These are phyloP conservation scores for Emydomyces testavorans DNA, from an alignment of 2,329 filamentous ascomycete species.

Conservation along the genomic window DNA sequence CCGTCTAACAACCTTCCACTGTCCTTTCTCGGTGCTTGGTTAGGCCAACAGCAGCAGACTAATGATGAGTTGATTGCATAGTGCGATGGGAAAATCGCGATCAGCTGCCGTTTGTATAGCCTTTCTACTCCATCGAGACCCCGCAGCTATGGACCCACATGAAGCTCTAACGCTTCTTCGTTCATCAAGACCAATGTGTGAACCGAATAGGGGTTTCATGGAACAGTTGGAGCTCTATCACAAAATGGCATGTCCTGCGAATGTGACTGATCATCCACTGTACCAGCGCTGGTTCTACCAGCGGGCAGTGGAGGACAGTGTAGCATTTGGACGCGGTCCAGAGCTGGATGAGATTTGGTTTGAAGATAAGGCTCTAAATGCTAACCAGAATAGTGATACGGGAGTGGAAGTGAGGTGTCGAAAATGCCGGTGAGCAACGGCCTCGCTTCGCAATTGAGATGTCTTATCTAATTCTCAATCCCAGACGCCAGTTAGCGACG, in stretches of 20 bases:
- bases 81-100: slow-evolving; percentile 92
- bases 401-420: slow-evolving; percentile 65
- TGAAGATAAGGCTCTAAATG: slow-evolving; percentile 35
- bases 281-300: slow-evolving; percentile 73
- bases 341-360: slow-evolving; percentile 66
- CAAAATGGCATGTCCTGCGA: slow-evolving; percentile 67
- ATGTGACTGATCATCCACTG: slow-evolving; percentile 55
- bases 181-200: slow-evolving; percentile 60
- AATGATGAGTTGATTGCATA: no score
- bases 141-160: slow-evolving; percentile 46
- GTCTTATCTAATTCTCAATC: neutral
- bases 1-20: neutral
- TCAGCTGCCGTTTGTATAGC: slow-evolving; percentile 76
- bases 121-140: slow-evolving; percentile 58
- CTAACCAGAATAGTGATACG: slow-evolving; percentile 18
- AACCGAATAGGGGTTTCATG: slow-evolving; percentile 89
- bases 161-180: slow-evolving; percentile 62
- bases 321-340: slow-evolving; percentile 68
- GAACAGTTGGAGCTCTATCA: slow-evolving; percentile 76
- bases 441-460: neutral
- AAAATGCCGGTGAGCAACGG: slow-evolving; percentile 62
- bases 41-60: no score
- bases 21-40: neutral
- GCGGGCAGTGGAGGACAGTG: slow-evolving; percentile 52
- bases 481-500: slow-evolving; percentile 46